These are phyloP conservation scores for Mucor piriformis DNA, from an alignment of 371 early-diverging fungal species.

Conservation along the genomic window DNA sequence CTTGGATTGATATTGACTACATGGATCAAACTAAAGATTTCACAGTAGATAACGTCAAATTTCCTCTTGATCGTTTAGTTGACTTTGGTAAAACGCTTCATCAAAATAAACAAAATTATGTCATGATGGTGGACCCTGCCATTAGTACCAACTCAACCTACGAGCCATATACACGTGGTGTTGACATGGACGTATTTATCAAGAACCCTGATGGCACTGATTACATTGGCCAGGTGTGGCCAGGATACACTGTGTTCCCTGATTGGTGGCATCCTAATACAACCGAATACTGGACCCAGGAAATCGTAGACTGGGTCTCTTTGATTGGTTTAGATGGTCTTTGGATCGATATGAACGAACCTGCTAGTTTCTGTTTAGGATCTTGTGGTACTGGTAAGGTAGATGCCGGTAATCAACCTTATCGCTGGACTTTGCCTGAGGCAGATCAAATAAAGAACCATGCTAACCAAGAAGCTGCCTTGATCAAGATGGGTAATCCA, in stretches of 20 bases:
- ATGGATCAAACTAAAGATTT: constrained; percentile 46
- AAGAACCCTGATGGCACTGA: constrained; percentile 52
- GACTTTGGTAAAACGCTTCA: constrained; percentile 14
- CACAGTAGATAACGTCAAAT: constrained; percentile 51
- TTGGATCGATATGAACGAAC: constrained; percentile 79
- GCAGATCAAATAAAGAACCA: constrained; percentile 11
- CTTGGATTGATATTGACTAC: constrained; percentile 30
- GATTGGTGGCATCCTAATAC: constrained; percentile 65
- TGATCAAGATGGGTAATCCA: constrained; percentile 29
- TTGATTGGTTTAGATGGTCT: constrained; percentile 56
- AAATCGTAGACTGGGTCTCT: constrained; percentile 24
- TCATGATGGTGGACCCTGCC: constrained; percentile 64
- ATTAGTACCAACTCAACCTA: constrained; percentile 44
- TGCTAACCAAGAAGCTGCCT: constrained; percentile 21
- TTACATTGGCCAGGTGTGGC: constrained; percentile 67
- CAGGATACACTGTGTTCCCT: constrained; percentile 68
- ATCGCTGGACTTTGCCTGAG: constrained; percentile 32
- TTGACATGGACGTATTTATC: constrained; percentile 50
- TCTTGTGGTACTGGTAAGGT: constrained; percentile 32
- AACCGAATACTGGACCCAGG: constrained; percentile 52
- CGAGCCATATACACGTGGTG: constrained; percentile 47
- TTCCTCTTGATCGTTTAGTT: constrained; percentile 39
- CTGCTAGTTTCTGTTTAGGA: constrained; percentile 50
- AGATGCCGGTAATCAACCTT: constrained; percentile 24
- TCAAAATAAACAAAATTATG: constrained; percentile 22